Evolutionary conservation across 768 basidiomycete genomes (phyloP).

Genomic region (Calocera viscosa): DNA sequence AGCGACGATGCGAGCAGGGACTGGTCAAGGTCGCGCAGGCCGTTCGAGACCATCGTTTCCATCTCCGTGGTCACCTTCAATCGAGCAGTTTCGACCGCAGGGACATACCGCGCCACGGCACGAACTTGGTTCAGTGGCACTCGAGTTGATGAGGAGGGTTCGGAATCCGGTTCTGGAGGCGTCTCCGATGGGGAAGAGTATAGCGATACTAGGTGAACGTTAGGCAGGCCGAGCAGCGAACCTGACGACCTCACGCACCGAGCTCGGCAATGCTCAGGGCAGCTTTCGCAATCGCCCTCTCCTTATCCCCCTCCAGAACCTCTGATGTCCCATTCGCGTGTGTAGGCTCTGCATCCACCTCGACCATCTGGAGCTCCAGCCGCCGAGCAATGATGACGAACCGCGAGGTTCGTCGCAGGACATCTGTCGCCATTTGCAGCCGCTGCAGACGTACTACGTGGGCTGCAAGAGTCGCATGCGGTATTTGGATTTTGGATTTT

Average conservation of each 20-base stretch:
- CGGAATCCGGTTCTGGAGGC: slow-evolving; percentile 5
- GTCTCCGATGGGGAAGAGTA: neutral
- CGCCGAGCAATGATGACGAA: slow-evolving; percentile 74
- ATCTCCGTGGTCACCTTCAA: slow-evolving; percentile 67
- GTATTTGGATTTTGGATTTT: slow-evolving; percentile 70
- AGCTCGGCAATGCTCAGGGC: slow-evolving; percentile 91
- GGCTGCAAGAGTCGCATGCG: slow-evolving; percentile 60
- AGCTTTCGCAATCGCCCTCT: slow-evolving; percentile 80
- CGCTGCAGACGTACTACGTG: slow-evolving; percentile 64
- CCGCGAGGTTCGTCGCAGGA: slow-evolving; percentile 69
- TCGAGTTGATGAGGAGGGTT: slow-evolving; percentile 11
- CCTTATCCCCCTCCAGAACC: slow-evolving; percentile 62
- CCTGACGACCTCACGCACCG: slow-evolving; percentile 35
- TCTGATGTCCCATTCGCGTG: slow-evolving; percentile 14
- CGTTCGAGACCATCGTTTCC: slow-evolving; percentile 78
- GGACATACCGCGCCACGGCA: slow-evolving; percentile 55
- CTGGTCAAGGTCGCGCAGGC: slow-evolving; percentile 71
- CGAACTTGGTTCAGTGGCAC: slow-evolving; percentile 62
- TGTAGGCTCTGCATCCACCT: slow-evolving; percentile 34
- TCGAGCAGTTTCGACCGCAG: slow-evolving; percentile 59
- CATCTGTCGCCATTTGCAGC: slow-evolving; percentile 70
- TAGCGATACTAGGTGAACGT: neutral
- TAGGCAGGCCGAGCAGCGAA: too few relatives aligned
- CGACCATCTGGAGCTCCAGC: slow-evolving; percentile 73
- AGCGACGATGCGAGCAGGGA: slow-evolving; percentile 82